Base-by-base conservation (phyloP, 768 basidiomycete species). In the Amanita jacksonii region DNA sequence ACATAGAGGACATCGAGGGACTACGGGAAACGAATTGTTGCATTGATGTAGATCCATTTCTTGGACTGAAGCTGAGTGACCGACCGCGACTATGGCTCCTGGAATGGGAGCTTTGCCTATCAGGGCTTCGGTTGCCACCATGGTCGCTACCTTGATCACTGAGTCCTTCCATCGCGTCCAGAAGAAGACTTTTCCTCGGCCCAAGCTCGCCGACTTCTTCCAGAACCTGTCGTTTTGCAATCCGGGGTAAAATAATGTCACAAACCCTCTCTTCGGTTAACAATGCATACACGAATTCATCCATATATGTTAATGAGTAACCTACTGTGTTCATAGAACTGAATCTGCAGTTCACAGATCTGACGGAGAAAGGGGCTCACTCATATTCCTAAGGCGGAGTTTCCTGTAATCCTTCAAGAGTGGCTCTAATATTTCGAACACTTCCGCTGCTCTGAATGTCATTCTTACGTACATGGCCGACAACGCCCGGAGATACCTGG, bases 381-480 rank as follows among this genome's bases (percentile, higher is more conserved):
- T 67, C 74, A 81, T 85, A 51, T 80, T 74, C 38, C 87, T 73
- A 49, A 78, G 66, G 9, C 94, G 80, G 36, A 99, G 63, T 62
- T 97, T 99, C 48, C 90, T 65, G 57, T 81, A 98, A 58, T 99
- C 96, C 59, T 89, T 93, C 51, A 98, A 74, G 10, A 98, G 63
- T 2, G 96, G 96, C 62, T 99, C 96, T 5, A 99, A 72, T 16
- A 89, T 67, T 56, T 96, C 92, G 56, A 90, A 97, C 3, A 94
- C 86, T 48, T 98, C 94, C 36, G 78, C 79, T 3, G 91, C 73
- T 30, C 76, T 73, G 62, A 98, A 99, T 3, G 93, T 97, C 73
- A 99, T 81, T 31, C 96, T 85, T 49, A 98, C 76, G 57, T 99
- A 99, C 62, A 98, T 76, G 4, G 81, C 90, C 3, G 94, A 89